A percentile compares a stretch with the other conserved stretches of the same genome.
Evolutionary conservation across 306 rosid species (phyloP).

Genomic region (Gastrolobium bilobum): DNA sequence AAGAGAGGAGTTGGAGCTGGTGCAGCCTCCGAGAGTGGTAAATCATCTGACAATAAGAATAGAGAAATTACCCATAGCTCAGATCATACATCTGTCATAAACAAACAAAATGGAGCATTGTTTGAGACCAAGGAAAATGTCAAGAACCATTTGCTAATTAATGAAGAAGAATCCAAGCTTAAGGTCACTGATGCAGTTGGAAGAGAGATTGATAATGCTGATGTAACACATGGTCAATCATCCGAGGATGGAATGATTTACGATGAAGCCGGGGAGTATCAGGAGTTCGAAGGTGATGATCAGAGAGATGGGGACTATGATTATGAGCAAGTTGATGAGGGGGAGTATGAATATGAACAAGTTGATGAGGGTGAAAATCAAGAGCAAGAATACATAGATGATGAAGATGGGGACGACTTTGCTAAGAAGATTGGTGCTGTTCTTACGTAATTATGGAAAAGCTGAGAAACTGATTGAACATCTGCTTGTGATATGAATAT

Average conservation of each 20-base stretch:
- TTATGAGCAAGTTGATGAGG: conserved; percentile 83
- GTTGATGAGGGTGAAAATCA: conserved; percentile 76
- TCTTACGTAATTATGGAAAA: conserved; percentile 55
- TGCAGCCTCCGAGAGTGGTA: conserved; percentile 55
- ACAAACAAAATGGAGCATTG: conserved; percentile 45
- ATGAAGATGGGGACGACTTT: conserved; percentile 91
- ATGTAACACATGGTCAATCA: conserved; percentile 48
- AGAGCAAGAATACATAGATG: conserved; percentile 79
- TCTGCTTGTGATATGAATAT: conserved; percentile 27
- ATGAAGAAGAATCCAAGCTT: conserved; percentile 55
- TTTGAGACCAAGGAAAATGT: conserved; percentile 51
- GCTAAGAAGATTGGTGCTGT: conserved; percentile 96
- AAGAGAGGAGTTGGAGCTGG: conserved; percentile 68
- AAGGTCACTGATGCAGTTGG: conserved; percentile 52
- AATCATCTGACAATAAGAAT: conserved; percentile 49
- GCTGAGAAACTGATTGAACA: conserved; percentile 12
- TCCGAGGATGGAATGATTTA: conserved; percentile 74
- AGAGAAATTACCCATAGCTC: conserved; percentile 52
- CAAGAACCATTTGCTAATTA: conserved; percentile 27
- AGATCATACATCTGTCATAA: conserved; percentile 6
- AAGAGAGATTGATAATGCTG: conserved; percentile 48
- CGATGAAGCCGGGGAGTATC: conserved; percentile 68
- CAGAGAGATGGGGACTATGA: conserved; percentile 79
- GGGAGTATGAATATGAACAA: conserved; percentile 67
- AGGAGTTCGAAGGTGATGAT: conserved; percentile 72